Evolutionary conservation across 192 early-diverging fungal species (phyloP), one percentile per base, ranked within the genome.

Genomic region (Mortierella claussenii): DNA sequence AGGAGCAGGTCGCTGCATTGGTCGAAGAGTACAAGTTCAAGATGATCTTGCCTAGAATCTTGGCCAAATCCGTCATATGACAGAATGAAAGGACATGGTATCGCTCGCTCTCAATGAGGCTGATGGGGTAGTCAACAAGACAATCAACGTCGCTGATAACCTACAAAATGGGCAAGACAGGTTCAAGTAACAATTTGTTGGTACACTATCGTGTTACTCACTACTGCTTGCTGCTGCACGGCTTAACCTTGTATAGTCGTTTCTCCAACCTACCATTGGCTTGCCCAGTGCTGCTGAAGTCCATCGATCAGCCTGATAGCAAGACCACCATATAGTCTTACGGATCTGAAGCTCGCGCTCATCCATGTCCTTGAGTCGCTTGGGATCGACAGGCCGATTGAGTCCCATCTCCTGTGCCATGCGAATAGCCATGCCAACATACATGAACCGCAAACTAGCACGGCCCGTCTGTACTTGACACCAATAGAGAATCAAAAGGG

Each of bases 391-490:
- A 3, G 64, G 73, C 2, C 76, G 52, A 37, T 82, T 71, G 3
- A 82, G 65, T 23, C 76, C 76, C 51, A 82, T 79, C 59, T 65
- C 68, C 40, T 82, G 81, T 5, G 81, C 81, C 81, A 82, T 82
- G 13, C 69, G 61, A 34, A 82, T 82, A 13, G 81, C 81, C 69
- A 79, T 82, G 28, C 68, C 70, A 21, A 50, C 63, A 47, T 79
- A 82, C 61, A 78, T 79, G 47, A 79, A 78, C 6, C 69, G 55
- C 6, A 78, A 59, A 36, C 78, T 79, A 4, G 81, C 76, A 0
- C 69, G 56, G 2, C 75, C 69, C 21, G 76, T 82, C 33, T 78
- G 69, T 42, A 79, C 69, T 47, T 82, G 69, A 10, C 76, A 63
- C 69, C 76, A 69, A 52, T 73, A 79, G 4, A 82, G 27, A 24